Percentiles rank a stretch among this genome's conserved stretches.
phyloP scores from a whole-genome alignment of 768 basidiomycete species.

The Boletus reticuloceps region DNA sequence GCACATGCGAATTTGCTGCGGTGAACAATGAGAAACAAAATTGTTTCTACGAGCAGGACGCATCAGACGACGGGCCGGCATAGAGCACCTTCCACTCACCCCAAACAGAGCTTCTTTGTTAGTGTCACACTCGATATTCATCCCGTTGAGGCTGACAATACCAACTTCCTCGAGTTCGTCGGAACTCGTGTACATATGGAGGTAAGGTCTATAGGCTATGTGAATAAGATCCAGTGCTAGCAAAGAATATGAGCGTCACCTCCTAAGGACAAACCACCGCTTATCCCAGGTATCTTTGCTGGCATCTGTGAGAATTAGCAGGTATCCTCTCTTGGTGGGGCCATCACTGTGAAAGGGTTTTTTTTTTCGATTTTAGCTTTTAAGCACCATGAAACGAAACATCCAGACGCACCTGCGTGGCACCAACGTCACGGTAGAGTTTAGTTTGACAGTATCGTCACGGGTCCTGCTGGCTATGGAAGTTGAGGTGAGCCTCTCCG shows the following conservation, averaged over 20 bases:
- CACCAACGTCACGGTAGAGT: constrained; percentile 69
- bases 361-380: background rate
- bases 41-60: constrained; percentile 53
- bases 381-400: background rate
- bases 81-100: constrained; percentile 44
- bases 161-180: constrained; percentile 82
- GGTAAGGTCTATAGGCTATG: constrained; percentile 67
- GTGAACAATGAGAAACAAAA: constrained; percentile 92
- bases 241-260: constrained; percentile 43
- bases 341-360: constrained; percentile 56
- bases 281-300: constrained; percentile 77
- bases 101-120: constrained; percentile 86
- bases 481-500: constrained; percentile 33
- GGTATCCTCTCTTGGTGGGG: constrained; percentile 80
- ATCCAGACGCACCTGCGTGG: constrained; percentile 57
- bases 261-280: constrained; percentile 82
- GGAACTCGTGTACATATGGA: constrained; percentile 82
- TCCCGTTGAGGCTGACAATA: constrained; percentile 78
- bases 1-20: constrained; percentile 85
- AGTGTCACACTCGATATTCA: constrained; percentile 82
- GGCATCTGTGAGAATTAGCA: constrained; percentile 80
- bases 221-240: background rate
- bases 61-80: background rate
- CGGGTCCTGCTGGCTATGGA: constrained; percentile 33
- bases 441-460: constrained; percentile 60